Conservation (phyloP, 1,284 basidiomycete genomes). For the Heterobasidion occidentale region DNA sequence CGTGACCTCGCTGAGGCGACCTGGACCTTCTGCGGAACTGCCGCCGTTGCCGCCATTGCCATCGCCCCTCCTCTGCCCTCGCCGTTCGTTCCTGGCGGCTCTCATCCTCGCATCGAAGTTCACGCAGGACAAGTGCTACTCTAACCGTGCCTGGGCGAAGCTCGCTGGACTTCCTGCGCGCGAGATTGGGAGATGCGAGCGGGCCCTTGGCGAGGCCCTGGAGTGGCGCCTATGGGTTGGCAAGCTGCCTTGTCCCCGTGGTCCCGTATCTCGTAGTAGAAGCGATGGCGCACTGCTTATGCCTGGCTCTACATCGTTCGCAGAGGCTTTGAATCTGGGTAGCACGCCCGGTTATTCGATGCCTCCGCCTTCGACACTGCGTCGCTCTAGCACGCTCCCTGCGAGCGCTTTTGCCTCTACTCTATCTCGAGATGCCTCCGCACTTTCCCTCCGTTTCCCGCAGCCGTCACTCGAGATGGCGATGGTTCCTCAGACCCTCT, state of each 20-base stretch:
- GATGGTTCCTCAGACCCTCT: background rate
- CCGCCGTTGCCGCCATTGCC: constrained; percentile 43
- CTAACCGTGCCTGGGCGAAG: constrained; percentile 89
- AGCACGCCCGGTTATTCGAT: background rate
- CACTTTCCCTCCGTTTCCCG: background rate
- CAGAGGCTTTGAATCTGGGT: background rate
- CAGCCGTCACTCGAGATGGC: background rate
- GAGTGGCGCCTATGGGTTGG: constrained; percentile 84
- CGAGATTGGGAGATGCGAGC: constrained; percentile 76
- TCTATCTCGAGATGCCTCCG: background rate
- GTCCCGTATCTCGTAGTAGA: constrained; percentile 6
- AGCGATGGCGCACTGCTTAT: constrained; percentile 5
- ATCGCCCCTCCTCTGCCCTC: constrained; percentile 78
- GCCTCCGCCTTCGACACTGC: background rate
- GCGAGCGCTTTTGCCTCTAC: background rate
- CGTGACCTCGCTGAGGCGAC: background rate
- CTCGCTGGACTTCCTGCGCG: constrained; percentile 70
- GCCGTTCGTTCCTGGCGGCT: constrained; percentile 82
- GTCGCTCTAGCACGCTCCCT: constrained; percentile 9
- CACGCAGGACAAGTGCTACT: constrained; percentile 88
- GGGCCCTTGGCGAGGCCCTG: constrained; percentile 70
- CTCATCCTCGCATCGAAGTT: constrained; percentile 89
- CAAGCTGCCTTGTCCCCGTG: constrained; percentile 27
- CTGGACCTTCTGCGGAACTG: constrained; percentile 12
- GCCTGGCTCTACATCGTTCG: background rate